A percentile compares a stretch with the other conserved stretches of the same genome.
Conservation (phyloP, 2,329 filamentous ascomycete genomes). For the Plenodomus lindquistii region DNA sequence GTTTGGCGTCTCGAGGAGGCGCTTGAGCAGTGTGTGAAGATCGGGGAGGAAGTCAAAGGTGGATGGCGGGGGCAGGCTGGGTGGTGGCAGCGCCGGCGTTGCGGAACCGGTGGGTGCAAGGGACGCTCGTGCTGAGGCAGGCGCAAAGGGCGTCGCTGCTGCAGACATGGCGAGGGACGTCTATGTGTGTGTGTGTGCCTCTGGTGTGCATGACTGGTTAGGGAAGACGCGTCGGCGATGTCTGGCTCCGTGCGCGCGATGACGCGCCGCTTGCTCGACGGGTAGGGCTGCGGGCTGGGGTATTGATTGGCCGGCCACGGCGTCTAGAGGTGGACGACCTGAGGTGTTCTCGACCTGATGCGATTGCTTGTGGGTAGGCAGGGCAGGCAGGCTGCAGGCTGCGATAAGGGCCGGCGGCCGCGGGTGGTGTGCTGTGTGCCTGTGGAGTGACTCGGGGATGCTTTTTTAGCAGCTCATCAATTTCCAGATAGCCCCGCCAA, state of each 20-base stretch:
- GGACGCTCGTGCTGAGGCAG: constrained; percentile 37
- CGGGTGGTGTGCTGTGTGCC: constrained; percentile 22
- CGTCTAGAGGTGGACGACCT: constrained; percentile 10
- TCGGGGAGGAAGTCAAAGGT: constrained; percentile 84
- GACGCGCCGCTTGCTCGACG: constrained; percentile 23
- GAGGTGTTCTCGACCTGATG: constrained; percentile 4
- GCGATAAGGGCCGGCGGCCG: constrained; percentile 25
- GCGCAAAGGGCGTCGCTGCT: constrained; percentile 38
- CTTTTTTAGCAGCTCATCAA: constrained; percentile 11
- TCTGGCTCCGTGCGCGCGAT: constrained; percentile 20
- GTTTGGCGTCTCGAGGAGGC: constrained; percentile 62
- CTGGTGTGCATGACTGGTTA: too few species aligned
- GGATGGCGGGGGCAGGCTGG: constrained; percentile 74
- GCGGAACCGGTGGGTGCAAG: constrained; percentile 36
- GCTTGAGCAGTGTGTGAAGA: constrained; percentile 75
- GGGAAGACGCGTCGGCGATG: constrained; percentile 6
- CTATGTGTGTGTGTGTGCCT: too few species aligned
- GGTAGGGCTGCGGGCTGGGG: constrained; percentile 12
- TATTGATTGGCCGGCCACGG: constrained; percentile 19
- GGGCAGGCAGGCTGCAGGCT: constrained; percentile 8
- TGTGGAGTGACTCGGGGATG: constrained; percentile 28
- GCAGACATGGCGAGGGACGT: constrained; percentile 37
- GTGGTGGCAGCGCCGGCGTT: constrained; percentile 43
- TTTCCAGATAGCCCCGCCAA: constrained; percentile 19
- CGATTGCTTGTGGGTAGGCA: constrained; percentile 3